phyloP scores from a whole-genome alignment of 805 yeast genomes.

The Candida yuanshanica region DNA sequence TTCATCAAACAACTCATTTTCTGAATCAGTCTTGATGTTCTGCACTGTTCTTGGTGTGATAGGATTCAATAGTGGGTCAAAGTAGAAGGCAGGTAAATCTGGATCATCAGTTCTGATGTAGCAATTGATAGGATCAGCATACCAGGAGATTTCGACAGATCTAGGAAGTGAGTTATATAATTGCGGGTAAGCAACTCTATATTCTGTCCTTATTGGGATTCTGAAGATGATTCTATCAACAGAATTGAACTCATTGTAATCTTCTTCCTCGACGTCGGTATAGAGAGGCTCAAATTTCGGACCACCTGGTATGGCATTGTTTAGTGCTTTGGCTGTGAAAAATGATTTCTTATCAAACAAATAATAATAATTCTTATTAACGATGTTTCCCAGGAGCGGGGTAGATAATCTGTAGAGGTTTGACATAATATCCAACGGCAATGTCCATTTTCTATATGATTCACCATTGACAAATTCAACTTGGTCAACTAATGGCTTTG shows the following conservation, averaged over 20 bases:
- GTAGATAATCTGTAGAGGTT: constrained; percentile 59
- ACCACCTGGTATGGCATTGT: constrained; percentile 88
- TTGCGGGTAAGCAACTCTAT: constrained; percentile 80
- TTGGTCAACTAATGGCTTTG: constrained; percentile 63
- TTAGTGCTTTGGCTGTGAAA: constrained; percentile 86
- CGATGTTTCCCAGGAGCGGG: constrained; percentile 60
- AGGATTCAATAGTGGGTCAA: constrained; percentile 51
- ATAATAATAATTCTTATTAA: constrained; percentile 49
- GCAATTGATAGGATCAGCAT: constrained; percentile 57
- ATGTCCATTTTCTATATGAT: constrained; percentile 67
- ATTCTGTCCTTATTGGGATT: constrained; percentile 71
- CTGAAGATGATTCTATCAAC: constrained; percentile 84
- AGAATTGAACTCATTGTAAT: constrained; percentile 85
- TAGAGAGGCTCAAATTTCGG: constrained; percentile 89
- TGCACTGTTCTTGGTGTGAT: constrained; percentile 34
- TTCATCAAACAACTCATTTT: constrained; percentile 19
- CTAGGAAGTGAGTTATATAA: constrained; percentile 75
- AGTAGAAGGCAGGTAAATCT: constrained; percentile 50
- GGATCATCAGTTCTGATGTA: constrained; percentile 37
- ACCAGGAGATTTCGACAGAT: constrained; percentile 55
- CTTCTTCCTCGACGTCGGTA: constrained; percentile 63
- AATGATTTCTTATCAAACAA: constrained; percentile 76
- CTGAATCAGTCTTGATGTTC: constrained; percentile 17
- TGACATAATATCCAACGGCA: constrained; percentile 57
- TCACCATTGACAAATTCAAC: constrained; percentile 59